Percentiles rank a stretch among this genome's conserved stretches.
Evolutionary conservation across 176 grass and related monocot species (phyloP).

Genomic region (Panicum miliaceum): DNA sequence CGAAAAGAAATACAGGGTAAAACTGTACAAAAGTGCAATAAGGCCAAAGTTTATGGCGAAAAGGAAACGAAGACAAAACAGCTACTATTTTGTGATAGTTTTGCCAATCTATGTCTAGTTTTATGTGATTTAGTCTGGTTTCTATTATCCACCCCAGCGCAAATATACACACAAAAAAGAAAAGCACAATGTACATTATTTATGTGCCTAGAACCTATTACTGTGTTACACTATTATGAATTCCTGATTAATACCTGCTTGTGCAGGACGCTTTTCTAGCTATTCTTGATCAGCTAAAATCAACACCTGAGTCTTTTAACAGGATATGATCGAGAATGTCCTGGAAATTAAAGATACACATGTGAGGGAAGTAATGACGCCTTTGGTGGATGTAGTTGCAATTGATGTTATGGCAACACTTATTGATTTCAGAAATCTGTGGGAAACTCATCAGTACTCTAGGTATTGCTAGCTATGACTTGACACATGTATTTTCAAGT

Average conservation of each 20-base stretch:
- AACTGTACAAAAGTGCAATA: background rate
- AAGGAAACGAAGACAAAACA: background rate
- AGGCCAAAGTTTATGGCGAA: background rate
- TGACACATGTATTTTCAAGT: constrained; percentile 31
- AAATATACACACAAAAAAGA: background rate
- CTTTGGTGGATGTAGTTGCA: constrained; percentile 93
- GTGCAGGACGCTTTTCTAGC: background rate
- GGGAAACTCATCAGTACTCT: constrained; percentile 95
- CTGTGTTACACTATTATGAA: background rate
- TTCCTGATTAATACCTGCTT: constrained; percentile 29
- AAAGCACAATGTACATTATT: constrained; percentile 10
- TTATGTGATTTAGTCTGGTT: too few relatives aligned
- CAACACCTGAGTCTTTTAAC: constrained; percentile 41
- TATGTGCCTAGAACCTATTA: constrained; percentile 8
- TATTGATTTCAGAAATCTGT: constrained; percentile 89
- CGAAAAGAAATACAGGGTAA: background rate
- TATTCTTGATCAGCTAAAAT: constrained; percentile 28
- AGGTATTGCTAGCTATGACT: constrained; percentile 58
- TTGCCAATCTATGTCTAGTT: background rate
- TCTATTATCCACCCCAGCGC: background rate
- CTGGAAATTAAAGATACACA: constrained; percentile 98
- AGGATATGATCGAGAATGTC: constrained; percentile 99
- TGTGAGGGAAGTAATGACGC: constrained; percentile 97
- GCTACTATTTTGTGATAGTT: background rate
- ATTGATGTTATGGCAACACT: constrained; percentile 80